Evolutionary conservation across 139 green algal species (phyloP), one percentile per base, ranked within the genome.

Genomic region (Asterochloris sp.): DNA sequence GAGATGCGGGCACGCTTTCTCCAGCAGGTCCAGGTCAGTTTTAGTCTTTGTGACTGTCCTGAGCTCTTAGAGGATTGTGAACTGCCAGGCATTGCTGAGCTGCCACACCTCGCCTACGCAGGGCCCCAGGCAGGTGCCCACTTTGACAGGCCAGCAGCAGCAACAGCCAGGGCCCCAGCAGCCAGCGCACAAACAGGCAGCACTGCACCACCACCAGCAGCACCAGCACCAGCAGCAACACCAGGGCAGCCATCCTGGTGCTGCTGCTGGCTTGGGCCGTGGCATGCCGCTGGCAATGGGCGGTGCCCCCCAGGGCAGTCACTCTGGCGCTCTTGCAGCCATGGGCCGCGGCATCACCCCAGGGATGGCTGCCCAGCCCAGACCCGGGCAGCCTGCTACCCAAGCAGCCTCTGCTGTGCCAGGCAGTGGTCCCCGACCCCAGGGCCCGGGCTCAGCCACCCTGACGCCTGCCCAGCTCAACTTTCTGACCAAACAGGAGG

Each of bases 271-370:
- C 76, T 69, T 80, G 60, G 24, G 23, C 23, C n/a, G 60, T 12
- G 24, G 24, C 21, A 23, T n/a, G 24, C 60, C 60, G 24, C 76
- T 62, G 11, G 54, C 54, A 14, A 26, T 80, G 54, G 76, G 15
- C 14, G 76, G 76, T 14, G 76, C 23, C 61, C 23, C 60, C 21
- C 68, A n/a, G 11, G 24, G 68, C n/a, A 61, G 60, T 80, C 24
- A 61, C 76, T 15, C 54, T 69, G 10, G 76, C n/a, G 76, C 76
- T 23, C 60, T 54, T 80, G 60, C 67, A 80, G 60, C 76, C 60
- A 47, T 61, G 68, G 26, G 60, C 38, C 38, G 6, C 6, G 38
- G 38, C 26, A 19, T 19, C 24, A 8, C 76, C 38, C 17, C 76
- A 15, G 12, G 76, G 76, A 15, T 17, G 17, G 12, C 38, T 10